These are phyloP conservation scores for Cryphonectria radicalis DNA, from an alignment of 2,329 filamentous ascomycete species.

Conservation along the genomic window DNA sequence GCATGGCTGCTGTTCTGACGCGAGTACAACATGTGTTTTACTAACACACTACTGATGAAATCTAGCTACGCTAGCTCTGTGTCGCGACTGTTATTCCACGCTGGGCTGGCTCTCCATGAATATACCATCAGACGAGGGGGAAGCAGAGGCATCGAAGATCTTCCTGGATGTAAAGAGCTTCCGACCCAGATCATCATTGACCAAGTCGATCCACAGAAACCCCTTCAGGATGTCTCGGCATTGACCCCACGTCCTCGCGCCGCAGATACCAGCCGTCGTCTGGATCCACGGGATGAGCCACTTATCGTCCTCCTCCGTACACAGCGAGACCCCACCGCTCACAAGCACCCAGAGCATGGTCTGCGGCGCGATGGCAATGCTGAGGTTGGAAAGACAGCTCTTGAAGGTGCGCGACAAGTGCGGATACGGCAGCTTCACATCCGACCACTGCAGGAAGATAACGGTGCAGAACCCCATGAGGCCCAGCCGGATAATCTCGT, in stretches of 20 bases:
- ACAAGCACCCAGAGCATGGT: constrained; percentile 37
- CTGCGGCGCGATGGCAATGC: constrained; percentile 21
- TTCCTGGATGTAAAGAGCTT: not conserved
- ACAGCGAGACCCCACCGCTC: constrained; percentile 35
- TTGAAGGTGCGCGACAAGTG: constrained; percentile 32
- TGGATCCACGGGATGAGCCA: constrained; percentile 34
- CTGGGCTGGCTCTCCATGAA: not conserved
- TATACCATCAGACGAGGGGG: not conserved
- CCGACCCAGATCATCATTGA: constrained; percentile 11
- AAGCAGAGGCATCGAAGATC: not conserved
- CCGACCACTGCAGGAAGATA: constrained; percentile 45
- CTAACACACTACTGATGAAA: not conserved
- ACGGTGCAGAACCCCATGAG: constrained; percentile 43
- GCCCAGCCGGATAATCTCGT: constrained; percentile 45
- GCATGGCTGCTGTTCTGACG: no score
- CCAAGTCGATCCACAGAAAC: constrained; percentile 26
- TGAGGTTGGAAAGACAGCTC: constrained; percentile 20
- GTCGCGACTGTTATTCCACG: not conserved
- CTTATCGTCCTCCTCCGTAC: constrained; percentile 28
- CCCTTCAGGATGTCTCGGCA: constrained; percentile 11
- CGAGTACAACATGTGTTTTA: not conserved
- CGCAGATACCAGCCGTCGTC: constrained; percentile 31
- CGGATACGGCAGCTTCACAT: constrained; percentile 31
- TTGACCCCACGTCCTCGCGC: constrained; percentile 30
- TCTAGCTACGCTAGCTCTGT: not conserved